Conservation (phyloP, 352 stramenopile species). For the Phytophthora boehmeriae region DNA sequence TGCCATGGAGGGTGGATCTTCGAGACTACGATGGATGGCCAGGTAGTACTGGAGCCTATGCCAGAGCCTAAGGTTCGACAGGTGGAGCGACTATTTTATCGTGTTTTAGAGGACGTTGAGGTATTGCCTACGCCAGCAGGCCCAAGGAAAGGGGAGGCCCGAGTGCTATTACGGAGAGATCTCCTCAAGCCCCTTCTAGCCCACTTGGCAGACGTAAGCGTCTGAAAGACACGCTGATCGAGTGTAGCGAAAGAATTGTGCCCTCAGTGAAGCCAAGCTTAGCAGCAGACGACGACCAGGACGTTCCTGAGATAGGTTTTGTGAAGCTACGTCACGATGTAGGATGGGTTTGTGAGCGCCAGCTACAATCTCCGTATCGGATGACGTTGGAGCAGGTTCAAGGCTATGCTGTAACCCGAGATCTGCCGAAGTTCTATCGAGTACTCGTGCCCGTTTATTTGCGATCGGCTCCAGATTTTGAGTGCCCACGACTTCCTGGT, state of each 20-base stretch:
- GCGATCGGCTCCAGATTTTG: slow-evolving; percentile 76
- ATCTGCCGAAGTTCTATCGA: slow-evolving; percentile 79
- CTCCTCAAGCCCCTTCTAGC: slow-evolving; percentile 24
- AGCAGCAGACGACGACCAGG: slow-evolving; percentile 11
- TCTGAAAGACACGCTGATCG: slow-evolving; percentile 71
- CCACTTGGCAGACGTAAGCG: slow-evolving; percentile 57
- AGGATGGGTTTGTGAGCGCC: slow-evolving; percentile 79
- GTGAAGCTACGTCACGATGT: slow-evolving; percentile 84
- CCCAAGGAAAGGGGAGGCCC: slow-evolving; percentile 9
- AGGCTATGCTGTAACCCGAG: slow-evolving; percentile 66
- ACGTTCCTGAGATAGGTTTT: slow-evolving; percentile 60
- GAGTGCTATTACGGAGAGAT: slow-evolving; percentile 8
- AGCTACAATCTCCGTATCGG: slow-evolving; percentile 49
- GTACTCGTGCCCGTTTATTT: slow-evolving; percentile 71
- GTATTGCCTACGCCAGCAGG: slow-evolving; percentile 64
- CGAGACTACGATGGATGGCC: slow-evolving; percentile 85
- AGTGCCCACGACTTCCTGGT: slow-evolving; percentile 73
- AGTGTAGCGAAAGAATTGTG: slow-evolving; percentile 82
- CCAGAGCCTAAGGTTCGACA: slow-evolving; percentile 59
- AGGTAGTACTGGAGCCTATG: slow-evolving; percentile 78
- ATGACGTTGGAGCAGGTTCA: slow-evolving; percentile 73
- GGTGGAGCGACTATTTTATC: slow-evolving; percentile 82
- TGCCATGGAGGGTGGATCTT: slow-evolving; percentile 86
- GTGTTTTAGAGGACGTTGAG: slow-evolving; percentile 68
- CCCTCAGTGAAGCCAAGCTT: slow-evolving; percentile 27